Evolutionary conservation across 352 stramenopile species (phyloP), one percentile per base, ranked within the genome.

Genomic region (Phytophthora syringae): DNA sequence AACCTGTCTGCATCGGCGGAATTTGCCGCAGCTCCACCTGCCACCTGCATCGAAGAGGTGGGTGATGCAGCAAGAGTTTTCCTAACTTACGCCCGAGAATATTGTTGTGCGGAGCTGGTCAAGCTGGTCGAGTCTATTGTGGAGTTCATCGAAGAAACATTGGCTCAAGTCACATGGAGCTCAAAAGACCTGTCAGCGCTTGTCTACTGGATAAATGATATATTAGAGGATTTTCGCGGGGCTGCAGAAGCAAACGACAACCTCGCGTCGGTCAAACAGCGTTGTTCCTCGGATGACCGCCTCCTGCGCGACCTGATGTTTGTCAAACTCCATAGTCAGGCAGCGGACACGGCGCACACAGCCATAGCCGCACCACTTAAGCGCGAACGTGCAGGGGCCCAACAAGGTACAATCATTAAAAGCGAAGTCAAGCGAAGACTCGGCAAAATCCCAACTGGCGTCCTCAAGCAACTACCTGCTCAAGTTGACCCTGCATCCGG

Each of bases 261-360:
- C 9, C 32, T 37, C 7, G 11, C 32, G 16, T 2, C 4, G 11
- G 32, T 37, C 32, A 10, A 37, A 37, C 32, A 16, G 32, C 52
- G 52, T 5, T 60, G 52, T 13, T 50, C 52, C 11, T 40, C 39
- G 11, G 52, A 50, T 27, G 52, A 60, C 21, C 22, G 52, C 12
- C 18, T 60, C 1, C 37, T 60, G n/a, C 24, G 52, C 3, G 52
- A 59, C 27, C 16, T 51, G n/a, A 50, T 59, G 52, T 51, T 60
- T 16, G 52, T 60, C 0, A 60, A 60, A 34, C n/a, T 60, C 5
- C 52, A 60, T 15, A 22, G 39, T 13, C 52, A 60, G n/a, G 15
- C 37, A 1, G 37, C 37, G 5, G 28, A 25, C 10, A 24, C n/a
- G 18, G 5, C 15, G 7, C 27, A 5, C 18, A 2, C 32, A 10